These are phyloP conservation scores for Penicillium digitatum DNA, from an alignment of 2,329 filamentous ascomycete species.

Conservation along the genomic window DNA sequence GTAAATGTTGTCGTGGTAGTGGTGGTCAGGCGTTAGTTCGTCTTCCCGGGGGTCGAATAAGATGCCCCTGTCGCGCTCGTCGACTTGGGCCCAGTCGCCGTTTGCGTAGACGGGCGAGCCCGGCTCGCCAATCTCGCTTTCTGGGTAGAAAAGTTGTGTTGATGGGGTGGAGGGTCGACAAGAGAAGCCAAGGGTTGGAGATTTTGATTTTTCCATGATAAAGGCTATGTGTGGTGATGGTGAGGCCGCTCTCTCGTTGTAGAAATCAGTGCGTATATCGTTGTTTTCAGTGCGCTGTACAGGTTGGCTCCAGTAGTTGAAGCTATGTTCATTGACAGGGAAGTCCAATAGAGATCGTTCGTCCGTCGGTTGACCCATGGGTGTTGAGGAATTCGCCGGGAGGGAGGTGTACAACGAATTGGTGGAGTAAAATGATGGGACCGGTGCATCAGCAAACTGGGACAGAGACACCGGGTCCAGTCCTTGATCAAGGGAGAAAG, in stretches of 20 bases:
- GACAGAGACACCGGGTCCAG: slow-evolving; percentile 21
- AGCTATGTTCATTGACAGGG: slow-evolving; percentile 12
- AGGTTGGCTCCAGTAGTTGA: slow-evolving; percentile 12
- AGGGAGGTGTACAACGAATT: slow-evolving; percentile 19
- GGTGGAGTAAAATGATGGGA: slow-evolving; percentile 24
- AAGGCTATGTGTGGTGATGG: slow-evolving; percentile 14
- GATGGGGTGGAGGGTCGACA: slow-evolving; percentile 15
- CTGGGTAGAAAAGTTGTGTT: slow-evolving; percentile 20
- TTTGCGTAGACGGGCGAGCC: slow-evolving; percentile 29
- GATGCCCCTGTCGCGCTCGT: slow-evolving; percentile 27
- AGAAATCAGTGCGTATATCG: neutral
- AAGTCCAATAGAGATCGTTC: slow-evolving; percentile 24
- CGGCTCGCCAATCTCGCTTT: slow-evolving; percentile 32
- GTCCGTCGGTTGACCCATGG: slow-evolving; percentile 14
- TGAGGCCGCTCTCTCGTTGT: slow-evolving; percentile 4
- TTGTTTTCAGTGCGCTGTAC: neutral
- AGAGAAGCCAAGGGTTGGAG: slow-evolving; percentile 3
- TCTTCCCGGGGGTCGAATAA: slow-evolving; percentile 10
- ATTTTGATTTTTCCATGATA: slow-evolving; percentile 10
- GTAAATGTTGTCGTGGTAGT: neutral
- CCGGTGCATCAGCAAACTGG: slow-evolving; percentile 23
- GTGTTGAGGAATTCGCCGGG: slow-evolving; percentile 4
- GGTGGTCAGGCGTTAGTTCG: neutral
- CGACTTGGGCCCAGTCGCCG: slow-evolving; percentile 23
- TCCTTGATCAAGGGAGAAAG: slow-evolving; percentile 18